Percentiles rank a stretch among this genome's conserved stretches.
phyloP scores from a whole-genome alignment of 768 basidiomycete species.

The Termitomyces sp. region DNA sequence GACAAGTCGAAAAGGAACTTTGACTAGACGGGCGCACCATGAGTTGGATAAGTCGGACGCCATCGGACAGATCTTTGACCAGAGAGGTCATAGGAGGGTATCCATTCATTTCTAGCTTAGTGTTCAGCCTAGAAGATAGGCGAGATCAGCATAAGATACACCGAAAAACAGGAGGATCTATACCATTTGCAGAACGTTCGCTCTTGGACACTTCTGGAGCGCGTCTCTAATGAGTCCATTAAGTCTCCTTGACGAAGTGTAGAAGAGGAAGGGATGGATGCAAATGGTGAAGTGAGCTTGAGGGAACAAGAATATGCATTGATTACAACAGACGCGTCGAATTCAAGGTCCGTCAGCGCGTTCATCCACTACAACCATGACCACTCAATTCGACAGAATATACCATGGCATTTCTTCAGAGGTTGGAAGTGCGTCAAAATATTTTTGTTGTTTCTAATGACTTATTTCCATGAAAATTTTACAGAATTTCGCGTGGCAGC shows the following conservation, averaged over 20 bases:
- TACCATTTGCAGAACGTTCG: constrained; percentile 93
- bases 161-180: constrained; percentile 2
- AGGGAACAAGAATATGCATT: constrained; percentile 3
- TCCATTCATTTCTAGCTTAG: constrained; percentile 83
- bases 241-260: constrained; percentile 1
- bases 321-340: constrained; percentile 27
- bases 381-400: constrained; percentile 84
- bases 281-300: neutral
- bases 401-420: constrained; percentile 72
- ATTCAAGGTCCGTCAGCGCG: constrained; percentile 45
- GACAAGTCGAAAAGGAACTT: neutral
- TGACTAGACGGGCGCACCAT: constrained; percentile 52
- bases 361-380: constrained; percentile 38
- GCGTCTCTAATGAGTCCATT: constrained; percentile 60
- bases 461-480: constrained; percentile 8
- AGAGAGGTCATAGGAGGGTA: constrained; percentile 88
- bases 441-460: neutral
- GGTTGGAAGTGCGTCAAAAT: constrained; percentile 68
- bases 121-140: constrained; percentile 72
- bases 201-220: constrained; percentile 65
- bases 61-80: constrained; percentile 89
- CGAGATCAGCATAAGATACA: constrained; percentile 4
- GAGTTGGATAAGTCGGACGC: constrained; percentile 91
- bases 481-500: constrained; percentile 83
- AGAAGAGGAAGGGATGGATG: constrained; percentile 4